Base-by-base conservation (phyloP, 75 land plant species). In the Picea sitchensis region DNA sequence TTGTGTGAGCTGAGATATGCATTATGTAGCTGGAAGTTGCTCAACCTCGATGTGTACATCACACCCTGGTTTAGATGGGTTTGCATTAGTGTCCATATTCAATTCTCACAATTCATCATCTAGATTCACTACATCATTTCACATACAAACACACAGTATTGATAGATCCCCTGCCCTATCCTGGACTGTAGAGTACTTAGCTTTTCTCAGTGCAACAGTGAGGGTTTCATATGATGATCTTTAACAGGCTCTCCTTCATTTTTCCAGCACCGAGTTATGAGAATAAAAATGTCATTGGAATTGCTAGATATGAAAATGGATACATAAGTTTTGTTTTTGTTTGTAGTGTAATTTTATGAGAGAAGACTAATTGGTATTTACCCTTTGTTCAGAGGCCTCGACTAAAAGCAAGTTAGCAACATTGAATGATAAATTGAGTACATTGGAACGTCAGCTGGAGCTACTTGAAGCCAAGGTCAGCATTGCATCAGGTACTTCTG, bases 361-460 rank as follows among this genome's bases (percentile, higher is more conserved):
- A 18, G 9, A 34, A 30, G n/a, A 8, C 17, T 47, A 44, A 4
- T 41, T 41, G 44, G 5, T 41, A 41, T 20, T 23, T 44, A 71
- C 21, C 4, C 23, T 41, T 71, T 71, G 67, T 80, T 9, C 89
- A 96, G 98, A 96, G 85, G 86, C 98, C 14, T 90, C 98, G 12
- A 96, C 98, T 2, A 94, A 93, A 85, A 96, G 93, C 88, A 96
- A 96, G 69, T 82, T 96, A 83, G 92, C 98, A 18, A 41, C 88
- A 3, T 67, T 96, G 83, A 96, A 96, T 78, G 97, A 96, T 78
- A 96, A 96, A 88, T 90, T 96, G 59, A 90, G 91, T 65, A 78
- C 81, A 2, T 79, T 96, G 78, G 98, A 96, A 84, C 89, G 96
- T 36, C 89, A 92, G 41, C 84, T 96, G 18, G 97, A 96, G 82